phyloP scores from a whole-genome alignment of 2,329 filamentous ascomycete species.

The Zymoseptoria brevis region DNA sequence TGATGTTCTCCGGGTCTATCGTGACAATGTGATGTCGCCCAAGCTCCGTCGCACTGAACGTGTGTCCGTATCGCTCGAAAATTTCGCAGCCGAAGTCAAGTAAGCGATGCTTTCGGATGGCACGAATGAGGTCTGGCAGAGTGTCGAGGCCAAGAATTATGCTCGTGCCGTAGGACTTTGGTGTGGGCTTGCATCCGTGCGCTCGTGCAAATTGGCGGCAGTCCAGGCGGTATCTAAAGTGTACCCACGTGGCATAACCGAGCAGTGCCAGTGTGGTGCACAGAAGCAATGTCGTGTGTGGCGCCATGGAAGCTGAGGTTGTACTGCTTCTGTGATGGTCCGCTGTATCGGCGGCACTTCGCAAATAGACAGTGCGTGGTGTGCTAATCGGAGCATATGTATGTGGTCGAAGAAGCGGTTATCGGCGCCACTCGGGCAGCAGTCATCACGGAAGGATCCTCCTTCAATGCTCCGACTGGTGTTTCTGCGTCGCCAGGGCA shows the following conservation, averaged over 20 bases:
- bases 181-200: background rate
- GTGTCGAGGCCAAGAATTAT: background rate
- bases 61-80: background rate
- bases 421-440: background rate
- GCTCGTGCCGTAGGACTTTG: background rate
- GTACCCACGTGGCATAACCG: background rate
- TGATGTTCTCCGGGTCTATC: constrained; percentile 7
- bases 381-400: background rate
- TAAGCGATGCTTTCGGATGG: background rate
- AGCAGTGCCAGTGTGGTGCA: background rate
- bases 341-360: background rate
- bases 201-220: background rate
- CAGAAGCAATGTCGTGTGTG: background rate
- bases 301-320: background rate
- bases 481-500: background rate
- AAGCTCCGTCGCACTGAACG: background rate
- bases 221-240: background rate
- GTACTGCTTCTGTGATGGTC: background rate
- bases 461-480: background rate
- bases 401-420: background rate
- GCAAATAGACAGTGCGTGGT: background rate
- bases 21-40: background rate
- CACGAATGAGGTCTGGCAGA: background rate
- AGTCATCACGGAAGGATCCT: background rate
- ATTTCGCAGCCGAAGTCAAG: background rate